Evolutionary conservation across 306 rosid genomes (phyloP).

Genomic region (Fragaria vesca): DNA sequence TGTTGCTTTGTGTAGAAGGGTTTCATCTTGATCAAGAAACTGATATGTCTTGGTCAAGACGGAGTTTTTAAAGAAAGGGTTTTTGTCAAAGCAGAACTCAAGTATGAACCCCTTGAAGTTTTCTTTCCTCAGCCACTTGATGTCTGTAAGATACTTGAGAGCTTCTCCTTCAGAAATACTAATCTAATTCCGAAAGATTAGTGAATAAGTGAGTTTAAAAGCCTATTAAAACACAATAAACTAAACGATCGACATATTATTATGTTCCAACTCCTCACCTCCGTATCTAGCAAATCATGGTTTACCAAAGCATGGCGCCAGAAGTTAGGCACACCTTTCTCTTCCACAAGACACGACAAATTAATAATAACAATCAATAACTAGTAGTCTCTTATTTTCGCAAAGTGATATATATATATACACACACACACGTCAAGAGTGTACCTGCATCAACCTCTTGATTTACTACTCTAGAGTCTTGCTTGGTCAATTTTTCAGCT

Average conservation of each 20-base stretch:
- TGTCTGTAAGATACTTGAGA: conserved; percentile 66
- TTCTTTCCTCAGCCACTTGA: conserved; percentile 73
- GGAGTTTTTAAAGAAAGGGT: conserved; percentile 59
- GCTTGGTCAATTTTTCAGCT: conserved; percentile 43
- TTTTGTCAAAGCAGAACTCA: conserved; percentile 64
- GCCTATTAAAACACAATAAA: background rate
- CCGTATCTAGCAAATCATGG: conserved; percentile 72
- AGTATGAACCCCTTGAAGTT: conserved; percentile 76
- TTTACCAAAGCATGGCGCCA: conserved; percentile 82
- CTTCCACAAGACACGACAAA: conserved; percentile 25
- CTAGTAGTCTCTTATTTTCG: no score
- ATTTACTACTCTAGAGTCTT: conserved; percentile 27
- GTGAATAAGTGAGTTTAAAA: background rate
- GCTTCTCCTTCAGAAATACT: conserved; percentile 82
- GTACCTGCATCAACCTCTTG: conserved; percentile 51
- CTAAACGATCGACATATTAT: background rate
- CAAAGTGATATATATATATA: no score
- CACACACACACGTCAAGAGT: no score
- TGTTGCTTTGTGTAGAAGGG: conserved; percentile 72
- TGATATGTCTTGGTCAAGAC: conserved; percentile 46
- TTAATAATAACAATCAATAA: conserved; percentile 16
- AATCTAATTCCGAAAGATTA: conserved; percentile 39
- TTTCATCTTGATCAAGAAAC: conserved; percentile 83
- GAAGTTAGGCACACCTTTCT: conserved; percentile 74
- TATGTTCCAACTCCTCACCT: conserved; percentile 42